Conservation (phyloP, 148 eudicot genomes). For the Camellia lanceoleosa region DNA sequence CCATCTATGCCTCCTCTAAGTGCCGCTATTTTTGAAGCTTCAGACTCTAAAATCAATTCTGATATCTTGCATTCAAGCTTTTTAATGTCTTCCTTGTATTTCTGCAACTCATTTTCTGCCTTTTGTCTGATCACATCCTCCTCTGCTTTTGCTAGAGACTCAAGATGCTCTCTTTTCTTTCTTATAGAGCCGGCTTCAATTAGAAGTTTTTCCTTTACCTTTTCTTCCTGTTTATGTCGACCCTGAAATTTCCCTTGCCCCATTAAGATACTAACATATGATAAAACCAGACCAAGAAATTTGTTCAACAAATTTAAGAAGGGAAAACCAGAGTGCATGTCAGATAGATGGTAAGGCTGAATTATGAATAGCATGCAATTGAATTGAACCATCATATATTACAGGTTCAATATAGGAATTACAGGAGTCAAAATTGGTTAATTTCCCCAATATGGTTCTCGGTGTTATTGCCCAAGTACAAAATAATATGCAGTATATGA, state of each 20-base stretch:
- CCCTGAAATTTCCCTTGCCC: slow-evolving; percentile 29
- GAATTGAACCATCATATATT: neutral
- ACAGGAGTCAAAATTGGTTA: neutral
- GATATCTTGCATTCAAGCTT: slow-evolving; percentile 68
- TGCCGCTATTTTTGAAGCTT: slow-evolving; percentile 82
- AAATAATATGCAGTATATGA: too few relatives aligned
- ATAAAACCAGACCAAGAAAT: neutral
- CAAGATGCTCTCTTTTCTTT: slow-evolving; percentile 61
- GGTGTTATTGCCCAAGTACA: too few relatives aligned
- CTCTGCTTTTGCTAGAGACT: slow-evolving; percentile 50
- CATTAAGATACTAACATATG: slow-evolving; percentile 1
- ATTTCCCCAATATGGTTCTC: neutral
- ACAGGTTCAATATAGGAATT: neutral
- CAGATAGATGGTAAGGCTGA: too few relatives aligned
- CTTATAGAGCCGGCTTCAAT: slow-evolving; percentile 42
- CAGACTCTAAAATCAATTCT: slow-evolving; percentile 52
- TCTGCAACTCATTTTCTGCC: slow-evolving; percentile 61
- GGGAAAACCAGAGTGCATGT: too few relatives aligned
- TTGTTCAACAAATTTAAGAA: neutral
- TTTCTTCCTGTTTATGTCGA: slow-evolving; percentile 64
- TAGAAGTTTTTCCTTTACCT: slow-evolving; percentile 53
- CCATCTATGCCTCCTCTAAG: slow-evolving; percentile 59
- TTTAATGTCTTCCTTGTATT: slow-evolving; percentile 54
- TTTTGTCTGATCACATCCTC: slow-evolving; percentile 45
- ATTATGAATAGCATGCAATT: neutral